These are phyloP conservation scores for Xylaria multiplex DNA, from an alignment of 2,329 filamentous ascomycete species.

Conservation along the genomic window DNA sequence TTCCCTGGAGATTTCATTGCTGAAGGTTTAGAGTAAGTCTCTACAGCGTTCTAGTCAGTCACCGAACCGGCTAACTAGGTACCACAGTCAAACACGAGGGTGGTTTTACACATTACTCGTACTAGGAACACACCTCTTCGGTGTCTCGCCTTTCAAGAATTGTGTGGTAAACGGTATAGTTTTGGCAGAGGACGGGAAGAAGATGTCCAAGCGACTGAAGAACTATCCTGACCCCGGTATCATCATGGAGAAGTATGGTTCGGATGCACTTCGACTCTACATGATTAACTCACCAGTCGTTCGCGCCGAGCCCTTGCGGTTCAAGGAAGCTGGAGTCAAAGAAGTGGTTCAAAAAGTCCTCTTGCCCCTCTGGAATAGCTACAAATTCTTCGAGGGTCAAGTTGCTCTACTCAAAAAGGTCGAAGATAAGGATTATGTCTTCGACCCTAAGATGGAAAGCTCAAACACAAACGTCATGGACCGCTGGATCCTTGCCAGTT, in stretches of 20 bases:
- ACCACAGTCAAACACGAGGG: constrained; percentile 76
- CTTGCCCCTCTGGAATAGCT: constrained; percentile 93
- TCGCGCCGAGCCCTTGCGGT: constrained; percentile 86
- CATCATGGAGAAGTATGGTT: constrained; percentile 88
- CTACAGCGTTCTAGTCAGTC: background rate
- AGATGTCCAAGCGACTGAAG: constrained; percentile 97
- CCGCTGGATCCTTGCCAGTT: constrained; percentile 91
- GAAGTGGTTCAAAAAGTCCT: constrained; percentile 94
- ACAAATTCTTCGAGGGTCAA: constrained; percentile 95
- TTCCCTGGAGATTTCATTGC: constrained; percentile 96
- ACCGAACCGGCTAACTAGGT: constrained; percentile 13
- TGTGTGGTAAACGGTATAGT: constrained; percentile 97
- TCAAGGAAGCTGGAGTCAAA: constrained; percentile 92
- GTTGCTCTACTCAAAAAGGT: constrained; percentile 87
- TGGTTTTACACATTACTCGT: constrained; percentile 97
- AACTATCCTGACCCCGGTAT: constrained; percentile 91
- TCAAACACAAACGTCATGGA: constrained; percentile 94
- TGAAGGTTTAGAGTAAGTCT: constrained; percentile 86
- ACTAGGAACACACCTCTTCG: constrained; percentile 87
- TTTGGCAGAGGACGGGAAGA: constrained; percentile 93
- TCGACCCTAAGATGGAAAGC: constrained; percentile 78
- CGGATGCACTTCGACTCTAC: constrained; percentile 92
- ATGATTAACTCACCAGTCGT: constrained; percentile 97
- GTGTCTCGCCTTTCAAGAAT: constrained; percentile 88
- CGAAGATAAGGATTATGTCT: constrained; percentile 78